Percentiles rank a stretch among this genome's conserved stretches.
Evolutionary conservation across 345 rosid genomes (phyloP).

Genomic region (Salix purpurea): DNA sequence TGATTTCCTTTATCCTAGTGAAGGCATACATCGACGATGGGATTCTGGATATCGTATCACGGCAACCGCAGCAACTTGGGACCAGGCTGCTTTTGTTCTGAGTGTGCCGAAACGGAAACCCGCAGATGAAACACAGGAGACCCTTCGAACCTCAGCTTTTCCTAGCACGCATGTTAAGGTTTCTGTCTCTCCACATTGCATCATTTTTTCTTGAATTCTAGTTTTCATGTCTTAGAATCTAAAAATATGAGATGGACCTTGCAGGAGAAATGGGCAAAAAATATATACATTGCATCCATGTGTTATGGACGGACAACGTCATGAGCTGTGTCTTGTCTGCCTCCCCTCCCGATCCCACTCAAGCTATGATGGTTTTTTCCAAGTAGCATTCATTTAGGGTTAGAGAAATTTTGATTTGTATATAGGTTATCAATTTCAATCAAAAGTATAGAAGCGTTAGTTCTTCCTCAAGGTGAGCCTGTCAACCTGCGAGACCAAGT

Average conservation of each 20-base stretch:
- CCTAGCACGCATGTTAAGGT: conserved; percentile 96
- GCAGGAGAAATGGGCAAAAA: conserved; percentile 94
- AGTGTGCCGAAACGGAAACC: conserved; percentile 72
- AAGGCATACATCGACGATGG: conserved; percentile 93
- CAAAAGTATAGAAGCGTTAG: conserved; percentile 16
- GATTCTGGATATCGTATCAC: conserved; percentile 82
- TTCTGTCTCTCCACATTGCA: background rate
- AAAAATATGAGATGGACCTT: conserved; percentile 10
- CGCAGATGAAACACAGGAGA: conserved; percentile 89
- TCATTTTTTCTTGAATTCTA: background rate
- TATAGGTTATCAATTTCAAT: conserved; percentile 29
- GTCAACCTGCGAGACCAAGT: background rate
- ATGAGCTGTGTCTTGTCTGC: conserved; percentile 23
- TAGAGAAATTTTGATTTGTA: conserved; percentile 21
- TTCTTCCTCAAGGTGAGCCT: background rate
- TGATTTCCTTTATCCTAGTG: conserved; percentile 95
- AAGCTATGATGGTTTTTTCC: background rate
- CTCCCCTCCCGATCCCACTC: background rate
- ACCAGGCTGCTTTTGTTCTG: conserved; percentile 90
- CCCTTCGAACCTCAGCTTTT: conserved; percentile 82
- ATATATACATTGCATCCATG: conserved; percentile 78
- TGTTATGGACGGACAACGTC: conserved; percentile 90
- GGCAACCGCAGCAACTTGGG: conserved; percentile 89
- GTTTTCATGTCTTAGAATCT: background rate
- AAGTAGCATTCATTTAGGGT: conserved; percentile 9